Evolutionary conservation across 2,329 filamentous ascomycete genomes (phyloP), one percentile per base, ranked within the genome.

Genomic region (Pleurostoma richardsiae): DNA sequence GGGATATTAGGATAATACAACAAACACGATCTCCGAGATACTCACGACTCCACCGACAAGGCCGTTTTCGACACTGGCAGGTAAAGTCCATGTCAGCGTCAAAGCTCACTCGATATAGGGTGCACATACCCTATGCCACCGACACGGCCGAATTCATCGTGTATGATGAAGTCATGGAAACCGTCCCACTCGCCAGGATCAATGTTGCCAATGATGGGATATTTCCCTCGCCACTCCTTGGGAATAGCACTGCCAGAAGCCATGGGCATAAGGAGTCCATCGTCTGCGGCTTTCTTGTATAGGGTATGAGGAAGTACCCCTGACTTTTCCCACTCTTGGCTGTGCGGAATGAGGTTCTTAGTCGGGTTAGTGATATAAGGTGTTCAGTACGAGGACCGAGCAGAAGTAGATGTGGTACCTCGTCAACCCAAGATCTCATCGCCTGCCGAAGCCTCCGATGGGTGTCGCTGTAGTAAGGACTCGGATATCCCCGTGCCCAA

Each of bases 161-260:
- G 62, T 26, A 67, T 50, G 30, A 68, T 56, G 30, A 67, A 48
- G 41, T 67, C 64, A 29, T 67, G 64, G 42, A 67, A 68, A 2
- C 57, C 63, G 42, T 68, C 63, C 65, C 65, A 68, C 36, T 67
- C 61, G 1, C 49, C 43, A 0, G 62, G 49, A 3, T 52, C 41
- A 19, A 67, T 54, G 11, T 45, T 48, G 6, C 54, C 56, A 8
- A 52, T 50, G 27, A 68, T 65, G 10, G 50, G 47, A 41, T 49
- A 50, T 6, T 29, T 29, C 2, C 44, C 50, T 3, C 36, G 44
- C 50, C 50, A 52, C 1, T 43, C 42, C 8, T 19, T 5, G 3
- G 48, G 47, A 4, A 52, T 41, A 5, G 26, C 30, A 4, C 44
- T 40, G 1, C 50, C 50, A 29, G 50, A 48, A 3, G 44, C 47